Percentiles rank a stretch among this genome's conserved stretches.
Conservation (phyloP, 768 basidiomycete genomes). For the Rhizopogon vinicolor region DNA sequence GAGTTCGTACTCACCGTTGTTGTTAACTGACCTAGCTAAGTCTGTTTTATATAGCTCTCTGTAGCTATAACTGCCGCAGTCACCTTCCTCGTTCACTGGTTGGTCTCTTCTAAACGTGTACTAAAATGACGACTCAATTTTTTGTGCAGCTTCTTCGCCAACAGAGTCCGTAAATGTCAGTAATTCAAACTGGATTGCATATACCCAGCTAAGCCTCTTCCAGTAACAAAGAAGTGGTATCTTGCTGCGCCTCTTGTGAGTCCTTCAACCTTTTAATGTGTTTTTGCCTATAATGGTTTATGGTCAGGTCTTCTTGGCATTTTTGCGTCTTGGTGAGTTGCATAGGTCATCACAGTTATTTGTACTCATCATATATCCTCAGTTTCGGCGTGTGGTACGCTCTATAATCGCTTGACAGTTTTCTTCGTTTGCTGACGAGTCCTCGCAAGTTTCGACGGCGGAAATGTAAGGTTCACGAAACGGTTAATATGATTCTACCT, state of each 20-base stretch:
- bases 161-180: constrained; percentile 29
- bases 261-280: not conserved
- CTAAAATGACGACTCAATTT: not conserved
- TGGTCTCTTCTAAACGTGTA: not conserved
- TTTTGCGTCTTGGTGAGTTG: constrained; percentile 27
- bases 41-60: constrained; percentile 16
- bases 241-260: constrained; percentile 25
- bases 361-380: not conserved
- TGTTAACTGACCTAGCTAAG: not conserved
- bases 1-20: constrained; percentile 7
- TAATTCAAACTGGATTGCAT: not conserved
- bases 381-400: constrained; percentile 28
- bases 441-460: constrained; percentile 21
- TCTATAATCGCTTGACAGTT: not conserved
- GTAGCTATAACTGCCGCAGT: constrained; percentile 25
- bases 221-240: constrained; percentile 30
- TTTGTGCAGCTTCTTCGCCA: constrained; percentile 24
- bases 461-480: constrained; percentile 20
- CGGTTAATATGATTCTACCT: not conserved
- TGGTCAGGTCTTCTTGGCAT: constrained; percentile 24
- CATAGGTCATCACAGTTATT: not conserved
- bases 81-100: constrained; percentile 32
- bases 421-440: not conserved
- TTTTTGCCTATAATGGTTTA: not conserved
- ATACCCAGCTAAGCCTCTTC: not conserved